phyloP scores from a whole-genome alignment of 164 flowering plant species.

The Dillenia suffruticosa region DNA sequence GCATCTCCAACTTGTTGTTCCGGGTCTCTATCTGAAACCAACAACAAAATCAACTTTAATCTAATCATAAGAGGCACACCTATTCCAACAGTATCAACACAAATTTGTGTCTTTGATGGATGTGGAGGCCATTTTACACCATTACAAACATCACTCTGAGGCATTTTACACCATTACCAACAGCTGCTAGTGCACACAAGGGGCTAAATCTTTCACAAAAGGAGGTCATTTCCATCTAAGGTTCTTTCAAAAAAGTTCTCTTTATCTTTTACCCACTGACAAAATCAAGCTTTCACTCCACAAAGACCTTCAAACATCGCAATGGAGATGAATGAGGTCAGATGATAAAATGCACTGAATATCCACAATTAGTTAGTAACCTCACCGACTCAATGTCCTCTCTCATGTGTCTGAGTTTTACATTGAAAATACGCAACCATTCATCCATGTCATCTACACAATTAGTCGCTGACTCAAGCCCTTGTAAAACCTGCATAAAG shows the following conservation, averaged over 20 bases:
- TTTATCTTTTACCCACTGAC: no score
- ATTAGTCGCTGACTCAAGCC: conserved; percentile 80
- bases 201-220: no score
- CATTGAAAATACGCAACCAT: conserved; percentile 95
- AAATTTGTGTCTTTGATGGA: no score
- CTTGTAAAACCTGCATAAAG: conserved; percentile 73
- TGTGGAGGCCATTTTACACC: not conserved
- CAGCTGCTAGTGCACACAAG: no score
- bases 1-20: conserved; percentile 96
- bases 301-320: no score
- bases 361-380: not conserved
- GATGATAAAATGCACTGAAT: not conserved
- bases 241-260: no score
- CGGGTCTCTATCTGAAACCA: conserved; percentile 87
- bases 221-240: no score
- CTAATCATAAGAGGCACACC: no score
- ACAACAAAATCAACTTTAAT: conserved; percentile 4
- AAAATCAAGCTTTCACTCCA: no score
- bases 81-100: no score
- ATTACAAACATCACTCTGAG: not conserved
- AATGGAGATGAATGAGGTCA: not conserved
- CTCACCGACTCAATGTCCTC: conserved; percentile 97
- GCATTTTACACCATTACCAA: not conserved
- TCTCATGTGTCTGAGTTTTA: conserved; percentile 97
- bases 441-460: conserved; percentile 99